These are phyloP conservation scores for Candida qinlingensis DNA, from an alignment of 805 yeast genomes.

Conservation along the genomic window DNA sequence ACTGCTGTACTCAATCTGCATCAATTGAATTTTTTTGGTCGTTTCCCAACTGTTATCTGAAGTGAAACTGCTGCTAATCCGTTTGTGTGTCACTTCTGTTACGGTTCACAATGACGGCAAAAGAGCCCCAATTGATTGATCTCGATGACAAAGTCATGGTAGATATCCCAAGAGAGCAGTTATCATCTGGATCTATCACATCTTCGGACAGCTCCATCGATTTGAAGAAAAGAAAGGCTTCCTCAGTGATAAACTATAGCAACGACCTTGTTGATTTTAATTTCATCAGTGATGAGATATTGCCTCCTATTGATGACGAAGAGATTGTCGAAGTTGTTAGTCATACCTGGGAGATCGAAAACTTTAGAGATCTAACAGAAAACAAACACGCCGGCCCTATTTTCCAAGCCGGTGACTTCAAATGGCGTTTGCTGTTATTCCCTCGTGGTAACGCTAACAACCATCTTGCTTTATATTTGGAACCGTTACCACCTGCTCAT, in stretches of 20 bases:
- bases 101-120: background rate
- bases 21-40: background rate
- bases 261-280: conserved; percentile 14
- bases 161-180: background rate
- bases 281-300: conserved; percentile 15
- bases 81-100: too few relatives aligned
- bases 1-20: background rate
- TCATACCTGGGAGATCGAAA: conserved; percentile 36
- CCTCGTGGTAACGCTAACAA: conserved; percentile 67
- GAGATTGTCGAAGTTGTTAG: conserved; percentile 26
- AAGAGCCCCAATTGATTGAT: conserved; percentile 3
- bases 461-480: conserved; percentile 70
- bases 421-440: conserved; percentile 69
- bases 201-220: conserved; percentile 4
- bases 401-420: conserved; percentile 54
- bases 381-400: conserved; percentile 33
- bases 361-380: conserved; percentile 24
- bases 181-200: background rate
- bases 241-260: conserved; percentile 1
- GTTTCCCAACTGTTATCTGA: too few relatives aligned
- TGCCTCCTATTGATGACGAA: conserved; percentile 27
- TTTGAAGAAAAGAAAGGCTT: conserved; percentile 6
- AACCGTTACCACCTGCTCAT: conserved; percentile 38
- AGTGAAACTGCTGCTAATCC: too few relatives aligned
- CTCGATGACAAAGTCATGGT: background rate